Evolutionary conservation across 1,139 yeast species (phyloP).

Genomic region (Geotrichum bryndzae): DNA sequence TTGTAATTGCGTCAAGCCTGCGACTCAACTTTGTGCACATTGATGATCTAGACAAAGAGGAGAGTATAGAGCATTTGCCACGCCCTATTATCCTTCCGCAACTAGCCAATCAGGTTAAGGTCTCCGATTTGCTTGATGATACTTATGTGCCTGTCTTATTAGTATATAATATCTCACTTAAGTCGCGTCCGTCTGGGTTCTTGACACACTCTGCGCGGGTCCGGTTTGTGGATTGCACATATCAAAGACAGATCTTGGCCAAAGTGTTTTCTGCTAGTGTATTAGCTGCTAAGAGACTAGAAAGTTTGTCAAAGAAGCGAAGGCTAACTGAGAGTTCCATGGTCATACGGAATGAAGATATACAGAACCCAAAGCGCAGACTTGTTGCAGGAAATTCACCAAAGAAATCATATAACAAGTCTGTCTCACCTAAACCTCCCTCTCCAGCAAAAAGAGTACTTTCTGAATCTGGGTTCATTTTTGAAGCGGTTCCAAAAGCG

Average conservation of each 20-base stretch:
- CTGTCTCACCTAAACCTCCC: background rate
- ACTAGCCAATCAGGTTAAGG: background rate
- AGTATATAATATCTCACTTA: slow-evolving; percentile 1
- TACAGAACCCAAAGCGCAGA: background rate
- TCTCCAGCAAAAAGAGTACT: background rate
- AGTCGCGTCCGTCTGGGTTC: slow-evolving; percentile 8
- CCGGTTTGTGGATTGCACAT: background rate
- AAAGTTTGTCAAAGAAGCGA: background rate
- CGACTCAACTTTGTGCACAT: slow-evolving; percentile 9
- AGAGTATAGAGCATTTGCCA: background rate
- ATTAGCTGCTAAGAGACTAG: background rate
- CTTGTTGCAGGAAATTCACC: background rate
- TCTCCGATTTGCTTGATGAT: background rate
- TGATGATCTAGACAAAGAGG: background rate
- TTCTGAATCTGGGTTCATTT: background rate
- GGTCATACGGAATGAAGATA: background rate
- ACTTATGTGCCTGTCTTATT: slow-evolving; percentile 6
- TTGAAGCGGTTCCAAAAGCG: background rate
- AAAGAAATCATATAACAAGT: background rate
- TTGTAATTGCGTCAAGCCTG: background rate
- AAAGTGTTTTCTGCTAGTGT: background rate
- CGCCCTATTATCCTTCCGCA: slow-evolving; percentile 4
- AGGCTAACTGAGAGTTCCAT: background rate
- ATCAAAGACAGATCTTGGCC: background rate
- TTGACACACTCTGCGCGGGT: slow-evolving; percentile 4